phyloP scores from a whole-genome alignment of 2,329 filamentous ascomycete species.

The Fusarium incarnatum region DNA sequence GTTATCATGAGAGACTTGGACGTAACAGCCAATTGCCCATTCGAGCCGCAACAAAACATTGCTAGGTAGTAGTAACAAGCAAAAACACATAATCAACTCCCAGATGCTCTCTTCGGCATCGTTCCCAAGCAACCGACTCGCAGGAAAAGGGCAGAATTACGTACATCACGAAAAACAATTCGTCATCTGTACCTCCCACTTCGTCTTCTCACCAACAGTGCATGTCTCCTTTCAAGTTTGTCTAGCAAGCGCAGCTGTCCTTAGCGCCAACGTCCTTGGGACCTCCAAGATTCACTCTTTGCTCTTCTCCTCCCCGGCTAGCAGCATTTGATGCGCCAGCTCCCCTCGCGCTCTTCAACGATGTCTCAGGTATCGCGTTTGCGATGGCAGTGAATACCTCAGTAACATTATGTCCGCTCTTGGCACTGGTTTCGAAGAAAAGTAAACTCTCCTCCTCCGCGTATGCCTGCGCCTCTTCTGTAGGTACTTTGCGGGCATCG shows the following conservation, averaged over 20 bases:
- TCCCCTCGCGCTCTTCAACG: conserved; percentile 88
- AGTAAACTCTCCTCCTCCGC: conserved; percentile 93
- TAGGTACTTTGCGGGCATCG: conserved; percentile 88
- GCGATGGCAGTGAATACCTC: conserved; percentile 99
- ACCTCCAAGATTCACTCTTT: conserved; percentile 85
- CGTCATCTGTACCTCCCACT: conserved; percentile 25
- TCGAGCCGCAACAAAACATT: conserved; percentile 33
- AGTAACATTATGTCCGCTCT: conserved; percentile 92
- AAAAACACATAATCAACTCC: conserved; percentile 46
- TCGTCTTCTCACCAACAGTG: conserved; percentile 19
- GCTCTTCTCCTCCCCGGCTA: conserved; percentile 72
- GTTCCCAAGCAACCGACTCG: conserved; percentile 45
- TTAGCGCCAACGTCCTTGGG: conserved; percentile 80
- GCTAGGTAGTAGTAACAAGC: conserved; percentile 39
- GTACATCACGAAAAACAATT: conserved; percentile 44
- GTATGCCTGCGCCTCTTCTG: conserved; percentile 91
- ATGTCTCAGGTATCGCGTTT: conserved; percentile 97
- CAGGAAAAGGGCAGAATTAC: conserved; percentile 45
- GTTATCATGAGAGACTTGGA: conserved; percentile 2
- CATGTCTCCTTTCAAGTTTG: neutral
- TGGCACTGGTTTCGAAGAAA: conserved; percentile 98
- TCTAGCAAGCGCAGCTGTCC: conserved; percentile 89
- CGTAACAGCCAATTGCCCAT: conserved; percentile 18
- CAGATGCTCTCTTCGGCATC: conserved; percentile 46
- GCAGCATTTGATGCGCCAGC: conserved; percentile 71